Base-by-base conservation (phyloP, 108 stramenopile species). In the Hondaea fermentalgiana region DNA sequence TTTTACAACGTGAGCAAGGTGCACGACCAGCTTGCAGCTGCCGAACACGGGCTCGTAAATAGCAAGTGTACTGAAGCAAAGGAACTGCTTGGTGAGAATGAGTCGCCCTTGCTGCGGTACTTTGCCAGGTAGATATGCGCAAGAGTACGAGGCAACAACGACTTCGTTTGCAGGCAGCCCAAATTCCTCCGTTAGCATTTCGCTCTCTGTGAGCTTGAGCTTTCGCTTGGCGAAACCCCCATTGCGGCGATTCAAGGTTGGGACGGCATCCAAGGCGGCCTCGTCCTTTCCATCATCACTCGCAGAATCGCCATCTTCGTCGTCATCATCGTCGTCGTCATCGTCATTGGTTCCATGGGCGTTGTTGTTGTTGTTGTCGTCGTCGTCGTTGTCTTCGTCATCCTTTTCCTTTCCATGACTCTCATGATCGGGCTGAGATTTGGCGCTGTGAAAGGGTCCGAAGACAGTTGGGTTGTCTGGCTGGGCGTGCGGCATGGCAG, bases 21-120 rank as follows among this genome's bases (percentile, higher is more conserved):
- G 76, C 45, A 83, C 76, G n/a, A 83, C 76, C 16, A 83, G 49
- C 76, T 83, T 83, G 5, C 76, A 83, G 51, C 76, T 83, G 49
- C 76, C 76, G 4, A 83, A 83, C 17, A 83, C 51, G 10, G 76
- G 76, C 51, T 83, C 49, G 51, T 83, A 83, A 23, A 83, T 53
- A 6, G 49, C 76, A 16, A 83, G 51, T 35, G 76, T 83, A 4
- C 49, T 53, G 51, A 83, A 83, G 76, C 76, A 83, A 10, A 83
- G 6, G 51, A 83, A 83, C 2, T 53, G 76, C 51, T 83, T 47
- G 14, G 76, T 83, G 51, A 47, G 51, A 23, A 83, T 53, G 23
- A 83, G 28, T 12, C 76, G 76, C 10, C 76, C 76, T 23, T 83
- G 76, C 76, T 83, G 76, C 25, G 76, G 76, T 6, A 83, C 76